Evolutionary conservation across 1,284 basidiomycete species (phyloP).

Genomic region (Ceratobasidium sp.): DNA sequence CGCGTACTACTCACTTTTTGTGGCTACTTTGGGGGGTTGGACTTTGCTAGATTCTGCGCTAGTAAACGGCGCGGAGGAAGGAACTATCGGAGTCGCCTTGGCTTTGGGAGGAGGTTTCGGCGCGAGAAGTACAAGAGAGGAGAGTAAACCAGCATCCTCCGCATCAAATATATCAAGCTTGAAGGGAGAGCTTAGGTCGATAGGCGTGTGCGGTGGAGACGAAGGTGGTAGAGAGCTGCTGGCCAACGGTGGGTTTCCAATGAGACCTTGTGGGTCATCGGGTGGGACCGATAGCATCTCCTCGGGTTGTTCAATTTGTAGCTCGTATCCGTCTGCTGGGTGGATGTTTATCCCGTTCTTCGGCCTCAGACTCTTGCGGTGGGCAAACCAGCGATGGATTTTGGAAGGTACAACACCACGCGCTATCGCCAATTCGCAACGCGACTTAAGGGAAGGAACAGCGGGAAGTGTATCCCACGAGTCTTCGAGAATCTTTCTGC

Average conservation of each 20-base stretch:
- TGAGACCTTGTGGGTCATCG: neutral
- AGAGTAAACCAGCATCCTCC: neutral
- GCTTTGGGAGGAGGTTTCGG: neutral
- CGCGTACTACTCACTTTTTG: slow-evolving; percentile 38
- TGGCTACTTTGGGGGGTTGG: neutral
- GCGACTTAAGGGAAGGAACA: slow-evolving; percentile 13
- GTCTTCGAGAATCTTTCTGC: neutral
- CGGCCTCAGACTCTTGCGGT: neutral
- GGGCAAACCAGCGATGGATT: slow-evolving; percentile 1
- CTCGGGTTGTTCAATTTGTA: neutral
- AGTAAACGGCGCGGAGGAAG: neutral
- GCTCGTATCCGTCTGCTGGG: slow-evolving; percentile 25
- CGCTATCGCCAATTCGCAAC: neutral
- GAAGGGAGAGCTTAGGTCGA: neutral
- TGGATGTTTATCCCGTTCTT: too few species aligned
- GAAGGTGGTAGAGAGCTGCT: slow-evolving; percentile 10
- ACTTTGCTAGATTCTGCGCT: neutral
- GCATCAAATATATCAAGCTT: neutral
- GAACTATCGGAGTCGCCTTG: too few species aligned
- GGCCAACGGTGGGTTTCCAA: neutral
- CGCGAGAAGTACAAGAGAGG: neutral
- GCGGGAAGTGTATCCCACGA: slow-evolving; percentile 16
- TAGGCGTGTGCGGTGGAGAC: slow-evolving; percentile 20
- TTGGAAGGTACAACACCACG: neutral
- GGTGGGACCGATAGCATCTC: neutral